A percentile compares a stretch with the other conserved stretches of the same genome.
These are phyloP conservation scores for Tetragonia tetragonoides DNA, from an alignment of 148 eudicot genomes.

Conservation along the genomic window DNA sequence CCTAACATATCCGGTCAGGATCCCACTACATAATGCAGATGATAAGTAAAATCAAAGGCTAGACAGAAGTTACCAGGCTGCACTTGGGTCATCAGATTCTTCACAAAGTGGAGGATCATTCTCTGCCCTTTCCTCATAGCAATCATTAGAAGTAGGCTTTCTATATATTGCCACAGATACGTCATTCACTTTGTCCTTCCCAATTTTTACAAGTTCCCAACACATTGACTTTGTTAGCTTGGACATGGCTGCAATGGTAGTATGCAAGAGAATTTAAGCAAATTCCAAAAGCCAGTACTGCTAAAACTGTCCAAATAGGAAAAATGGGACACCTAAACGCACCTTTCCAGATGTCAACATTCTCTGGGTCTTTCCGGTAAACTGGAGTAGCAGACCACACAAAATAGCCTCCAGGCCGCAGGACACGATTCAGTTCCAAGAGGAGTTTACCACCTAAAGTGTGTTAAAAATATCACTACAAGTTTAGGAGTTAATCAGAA, in stretches of 20 bases:
- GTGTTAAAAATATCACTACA: background rate
- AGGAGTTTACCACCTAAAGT: constrained; percentile 72
- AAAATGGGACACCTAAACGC: background rate
- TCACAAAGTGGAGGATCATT: constrained; percentile 48
- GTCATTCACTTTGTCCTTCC: constrained; percentile 45
- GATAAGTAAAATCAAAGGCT: constrained; percentile 1
- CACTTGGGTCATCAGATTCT: constrained; percentile 50
- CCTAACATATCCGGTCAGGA: background rate
- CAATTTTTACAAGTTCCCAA: constrained; percentile 56
- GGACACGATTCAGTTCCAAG: constrained; percentile 63
- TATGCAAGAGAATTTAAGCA: background rate
- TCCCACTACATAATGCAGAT: constrained; percentile 2
- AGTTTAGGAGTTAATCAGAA: background rate
- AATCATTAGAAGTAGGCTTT: constrained; percentile 67
- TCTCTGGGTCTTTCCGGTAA: constrained; percentile 48
- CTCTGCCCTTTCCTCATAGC: constrained; percentile 52
- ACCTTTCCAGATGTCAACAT: constrained; percentile 71
- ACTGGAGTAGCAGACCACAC: constrained; percentile 89
- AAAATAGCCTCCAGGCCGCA: constrained; percentile 80
- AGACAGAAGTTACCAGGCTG: constrained; percentile 49
- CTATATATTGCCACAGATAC: constrained; percentile 61
- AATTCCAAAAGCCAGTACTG: background rate
- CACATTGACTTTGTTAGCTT: constrained; percentile 62
- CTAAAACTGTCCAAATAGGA: background rate
- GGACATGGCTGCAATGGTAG: constrained; percentile 45